These are phyloP conservation scores for Penicillium sp. DNA, from an alignment of 2,329 filamentous ascomycete species.

Conservation along the genomic window DNA sequence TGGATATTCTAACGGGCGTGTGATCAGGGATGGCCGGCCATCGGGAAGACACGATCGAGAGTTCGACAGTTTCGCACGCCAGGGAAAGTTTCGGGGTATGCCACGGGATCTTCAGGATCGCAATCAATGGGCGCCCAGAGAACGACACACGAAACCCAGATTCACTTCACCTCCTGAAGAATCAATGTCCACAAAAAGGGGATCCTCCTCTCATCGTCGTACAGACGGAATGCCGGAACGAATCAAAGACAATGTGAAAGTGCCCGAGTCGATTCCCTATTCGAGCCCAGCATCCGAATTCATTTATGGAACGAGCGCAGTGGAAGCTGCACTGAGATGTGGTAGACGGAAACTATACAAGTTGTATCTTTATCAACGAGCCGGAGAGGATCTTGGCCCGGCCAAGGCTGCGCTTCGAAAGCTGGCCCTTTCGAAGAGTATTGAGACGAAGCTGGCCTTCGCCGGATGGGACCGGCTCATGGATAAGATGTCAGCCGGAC, in stretches of 20 bases:
- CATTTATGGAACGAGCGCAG: conserved; percentile 75
- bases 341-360: conserved; percentile 70
- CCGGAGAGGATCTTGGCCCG: conserved; percentile 48
- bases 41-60: conserved; percentile 17
- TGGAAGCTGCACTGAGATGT: conserved; percentile 69
- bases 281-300: conserved; percentile 88
- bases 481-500: conserved; percentile 73
- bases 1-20: neutral
- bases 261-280: conserved; percentile 53
- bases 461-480: conserved; percentile 60
- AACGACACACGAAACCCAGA: neutral
- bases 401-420: conserved; percentile 33
- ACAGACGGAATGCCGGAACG: conserved; percentile 27
- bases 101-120: conserved; percentile 18
- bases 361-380: conserved; percentile 66
- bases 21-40: neutral
- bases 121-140: conserved; percentile 3
- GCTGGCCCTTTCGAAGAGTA: conserved; percentile 35
- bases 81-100: conserved; percentile 25
- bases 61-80: conserved; percentile 27
- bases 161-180: neutral
- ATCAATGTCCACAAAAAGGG: conserved; percentile 2
- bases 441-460: conserved; percentile 57
- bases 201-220: conserved; percentile 14
- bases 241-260: conserved; percentile 29